Base-by-base conservation (phyloP, 805 yeast species). In the Metschnikowia reukaufii region DNA sequence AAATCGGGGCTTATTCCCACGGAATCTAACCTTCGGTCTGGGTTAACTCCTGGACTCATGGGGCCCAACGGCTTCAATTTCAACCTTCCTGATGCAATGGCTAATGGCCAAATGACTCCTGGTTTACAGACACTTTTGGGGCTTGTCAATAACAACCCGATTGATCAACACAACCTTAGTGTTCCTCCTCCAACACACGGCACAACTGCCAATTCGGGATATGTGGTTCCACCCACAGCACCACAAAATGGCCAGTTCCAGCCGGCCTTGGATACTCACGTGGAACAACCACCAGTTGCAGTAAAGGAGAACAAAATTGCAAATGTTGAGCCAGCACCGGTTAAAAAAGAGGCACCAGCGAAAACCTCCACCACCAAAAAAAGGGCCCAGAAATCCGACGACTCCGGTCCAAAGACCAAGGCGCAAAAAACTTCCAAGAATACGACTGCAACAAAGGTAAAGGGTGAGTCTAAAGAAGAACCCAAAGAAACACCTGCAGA, bases 1-100 rank as follows among this genome's bases (percentile, higher is more conserved):
- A 70, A 79, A 50, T 63, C 87, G 0, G 92, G 89, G 0, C 68
- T 88, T 38, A 84, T 90, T 0, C 94, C 94, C 2, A 86, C 83
- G 62, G 95, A 87, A 60, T 79, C 88, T 4, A 77, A 82, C 41
- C 55, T 88, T 41, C 73, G 96, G 54, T 73, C 87, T 0, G 92
- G 94, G 0, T 62, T 84, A 21, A 83, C 91, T 0, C 91, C 91
- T 0, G 87, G 83, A 1, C 34, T 47, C 21, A 48, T 61, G 29
- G 59, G 51, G 42, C 62, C 53, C 12, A 50, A 51, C 6, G 58
- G 59, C 13, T 65, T 67, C 61, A 61, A 74, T 30, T 62, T 73
- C 46, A 77, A 68, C 42, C 63, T 63, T 51, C 77, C 80, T 0
- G 64, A 72, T 9, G 66, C 66, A 1, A 54, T 70, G 44, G 50